These are phyloP conservation scores for Dactylella cylindrospora DNA, from an alignment of 2,329 filamentous ascomycete species.

Conservation along the genomic window DNA sequence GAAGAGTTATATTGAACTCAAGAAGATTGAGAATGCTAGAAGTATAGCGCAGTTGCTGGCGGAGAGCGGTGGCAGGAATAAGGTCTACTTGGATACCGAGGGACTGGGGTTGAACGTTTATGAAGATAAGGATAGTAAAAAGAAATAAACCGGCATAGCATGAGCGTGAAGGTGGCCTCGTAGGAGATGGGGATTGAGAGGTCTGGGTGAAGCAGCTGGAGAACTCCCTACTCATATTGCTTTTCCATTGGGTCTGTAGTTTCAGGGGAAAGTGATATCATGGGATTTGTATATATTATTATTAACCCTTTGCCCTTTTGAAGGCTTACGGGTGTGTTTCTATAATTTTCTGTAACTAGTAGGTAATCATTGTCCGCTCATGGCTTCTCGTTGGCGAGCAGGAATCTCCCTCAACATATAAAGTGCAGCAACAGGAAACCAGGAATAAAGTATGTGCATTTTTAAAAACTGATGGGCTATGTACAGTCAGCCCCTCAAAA, in stretches of 20 bases:
- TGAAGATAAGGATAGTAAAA: constrained; percentile 51
- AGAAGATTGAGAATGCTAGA: constrained; percentile 95
- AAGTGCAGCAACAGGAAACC: too few species aligned
- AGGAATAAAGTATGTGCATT: too few species aligned
- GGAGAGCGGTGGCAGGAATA: constrained; percentile 83
- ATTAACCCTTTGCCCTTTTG: constrained; percentile 1
- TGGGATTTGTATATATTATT: constrained; percentile 44
- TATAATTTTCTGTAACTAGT: constrained; percentile 33
- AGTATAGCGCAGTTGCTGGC: constrained; percentile 85
- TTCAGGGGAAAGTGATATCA: too few species aligned
- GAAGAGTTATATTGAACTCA: constrained; percentile 91
- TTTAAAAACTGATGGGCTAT: too few species aligned
- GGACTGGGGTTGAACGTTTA: constrained; percentile 85
- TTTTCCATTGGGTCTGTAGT: too few species aligned
- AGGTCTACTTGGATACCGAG: constrained; percentile 87
- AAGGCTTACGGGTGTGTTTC: background rate
- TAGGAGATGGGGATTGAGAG: background rate
- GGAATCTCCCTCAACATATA: too few species aligned
- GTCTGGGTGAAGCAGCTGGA: background rate
- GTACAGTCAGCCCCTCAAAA: too few species aligned
- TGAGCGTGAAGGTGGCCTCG: background rate
- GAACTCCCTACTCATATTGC: too few species aligned
- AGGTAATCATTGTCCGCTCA: constrained; percentile 36
- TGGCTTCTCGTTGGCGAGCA: too few species aligned
- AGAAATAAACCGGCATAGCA: constrained; percentile 21